Evolutionary conservation across 2,329 filamentous ascomycete species (phyloP).

Genomic region (Zalaria obscura): DNA sequence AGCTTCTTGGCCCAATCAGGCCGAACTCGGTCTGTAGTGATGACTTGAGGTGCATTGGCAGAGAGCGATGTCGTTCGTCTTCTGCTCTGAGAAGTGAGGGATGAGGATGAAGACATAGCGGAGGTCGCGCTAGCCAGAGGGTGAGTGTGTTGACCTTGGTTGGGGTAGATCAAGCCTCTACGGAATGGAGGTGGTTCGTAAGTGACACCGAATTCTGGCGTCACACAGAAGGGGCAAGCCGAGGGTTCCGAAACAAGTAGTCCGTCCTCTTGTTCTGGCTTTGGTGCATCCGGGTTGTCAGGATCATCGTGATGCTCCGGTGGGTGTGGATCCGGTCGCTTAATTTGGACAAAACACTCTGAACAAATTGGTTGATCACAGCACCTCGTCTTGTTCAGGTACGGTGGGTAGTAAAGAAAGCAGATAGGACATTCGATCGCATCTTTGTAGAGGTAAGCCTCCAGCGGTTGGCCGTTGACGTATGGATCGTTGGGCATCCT

Average conservation of each 20-base stretch:
- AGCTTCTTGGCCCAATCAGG: constrained; percentile 93
- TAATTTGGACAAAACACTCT: constrained; percentile 98
- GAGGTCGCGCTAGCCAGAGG: constrained; percentile 42
- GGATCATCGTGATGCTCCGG: constrained; percentile 54
- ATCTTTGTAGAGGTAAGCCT: constrained; percentile 88
- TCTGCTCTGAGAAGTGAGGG: constrained; percentile 40
- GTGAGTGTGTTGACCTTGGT: constrained; percentile 31
- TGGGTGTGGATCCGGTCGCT: constrained; percentile 79
- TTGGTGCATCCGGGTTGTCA: constrained; percentile 11
- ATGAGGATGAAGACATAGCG: constrained; percentile 78
- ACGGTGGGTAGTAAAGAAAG: constrained; percentile 88
- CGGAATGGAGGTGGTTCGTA: constrained; percentile 84
- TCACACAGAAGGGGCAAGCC: constrained; percentile 86
- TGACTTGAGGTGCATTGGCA: constrained; percentile 68
- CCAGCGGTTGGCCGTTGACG: constrained; percentile 86
- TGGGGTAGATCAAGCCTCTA: constrained; percentile 57
- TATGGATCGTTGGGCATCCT: constrained; percentile 68
- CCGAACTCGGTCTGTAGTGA: constrained; percentile 82
- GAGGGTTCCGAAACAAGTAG: constrained; percentile 82
- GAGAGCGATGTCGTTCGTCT: constrained; percentile 59
- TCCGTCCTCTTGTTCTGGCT: constrained; percentile 33
- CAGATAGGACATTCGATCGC: constrained; percentile 88
- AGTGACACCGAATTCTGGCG: constrained; percentile 90
- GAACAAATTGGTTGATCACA: constrained; percentile 96
- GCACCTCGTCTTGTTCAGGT: constrained; percentile 85